Evolutionary conservation across 352 stramenopile species (phyloP).

Genomic region (Hyaloperonospora arabidopsidis): DNA sequence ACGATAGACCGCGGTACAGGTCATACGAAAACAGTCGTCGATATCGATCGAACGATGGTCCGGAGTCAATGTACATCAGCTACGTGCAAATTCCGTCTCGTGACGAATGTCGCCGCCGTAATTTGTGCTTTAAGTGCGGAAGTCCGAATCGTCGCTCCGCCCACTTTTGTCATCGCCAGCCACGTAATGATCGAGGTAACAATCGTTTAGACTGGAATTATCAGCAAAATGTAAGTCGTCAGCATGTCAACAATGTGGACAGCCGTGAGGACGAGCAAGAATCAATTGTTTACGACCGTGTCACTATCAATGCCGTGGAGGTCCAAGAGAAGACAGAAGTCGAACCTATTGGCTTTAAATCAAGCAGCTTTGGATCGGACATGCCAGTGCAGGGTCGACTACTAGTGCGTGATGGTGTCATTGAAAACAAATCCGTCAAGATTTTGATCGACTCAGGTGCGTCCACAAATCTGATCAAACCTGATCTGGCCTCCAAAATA

Average conservation of each 20-base stretch:
- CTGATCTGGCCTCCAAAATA: background rate
- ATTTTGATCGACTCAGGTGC: constrained; percentile 1
- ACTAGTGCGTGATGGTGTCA: background rate
- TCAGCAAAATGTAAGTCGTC: background rate
- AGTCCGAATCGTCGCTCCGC: background rate
- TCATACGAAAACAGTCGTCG: constrained; percentile 7
- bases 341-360: background rate
- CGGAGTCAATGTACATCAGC: constrained; percentile 12
- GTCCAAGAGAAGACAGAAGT: constrained; percentile 1
- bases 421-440: background rate
- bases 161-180: background rate
- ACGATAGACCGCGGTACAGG: constrained; percentile 6
- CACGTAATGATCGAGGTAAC: constrained; percentile 1
- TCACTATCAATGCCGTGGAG: constrained; percentile 1
- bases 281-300: background rate
- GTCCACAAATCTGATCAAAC: constrained; percentile 4
- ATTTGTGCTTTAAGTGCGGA: constrained; percentile 6
- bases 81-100: constrained; percentile 8
- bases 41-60: constrained; percentile 3
- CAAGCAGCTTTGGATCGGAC: background rate
- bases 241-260: constrained; percentile 2
- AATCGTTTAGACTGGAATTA: constrained; percentile 1
- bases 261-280: constrained; percentile 1
- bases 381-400: background rate
- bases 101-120: constrained; percentile 10